Evolutionary conservation across 2,329 filamentous ascomycete genomes (phyloP).

Genomic region (Colletotrichum lentis): DNA sequence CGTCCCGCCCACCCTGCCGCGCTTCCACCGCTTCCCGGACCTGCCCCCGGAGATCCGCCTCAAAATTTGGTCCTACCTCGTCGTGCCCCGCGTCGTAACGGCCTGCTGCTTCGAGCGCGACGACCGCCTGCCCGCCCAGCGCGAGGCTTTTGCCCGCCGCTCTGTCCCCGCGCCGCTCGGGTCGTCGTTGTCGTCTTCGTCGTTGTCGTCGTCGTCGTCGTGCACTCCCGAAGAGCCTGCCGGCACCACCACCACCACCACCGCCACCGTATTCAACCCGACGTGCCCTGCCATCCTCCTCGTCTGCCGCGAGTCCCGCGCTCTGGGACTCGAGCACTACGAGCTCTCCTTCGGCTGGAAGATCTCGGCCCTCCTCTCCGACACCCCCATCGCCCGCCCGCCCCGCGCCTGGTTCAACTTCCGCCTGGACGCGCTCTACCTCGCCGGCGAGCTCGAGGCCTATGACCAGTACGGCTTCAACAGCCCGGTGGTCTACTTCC

Average conservation of each 20-base stretch:
- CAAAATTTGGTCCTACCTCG: constrained; percentile 56
- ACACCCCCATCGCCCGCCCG: constrained; percentile 47
- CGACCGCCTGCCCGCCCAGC: constrained; percentile 43
- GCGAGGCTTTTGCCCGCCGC: constrained; percentile 24
- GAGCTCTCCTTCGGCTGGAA: constrained; percentile 58
- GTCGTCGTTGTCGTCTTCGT: too few species aligned
- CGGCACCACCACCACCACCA: too few species aligned
- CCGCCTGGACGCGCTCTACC: constrained; percentile 55
- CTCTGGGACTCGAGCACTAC: constrained; percentile 54
- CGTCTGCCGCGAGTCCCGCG: constrained; percentile 54
- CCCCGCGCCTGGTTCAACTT: constrained; percentile 60
- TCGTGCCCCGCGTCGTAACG: constrained; percentile 56
- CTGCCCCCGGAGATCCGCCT: constrained; percentile 59
- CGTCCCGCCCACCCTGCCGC: constrained; percentile 43
- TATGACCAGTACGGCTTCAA: constrained; percentile 57
- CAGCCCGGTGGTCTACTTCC: constrained; percentile 59
- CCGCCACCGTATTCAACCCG: constrained; percentile 40
- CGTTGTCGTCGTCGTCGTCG: constrained; percentile 31
- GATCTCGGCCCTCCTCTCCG: constrained; percentile 52
- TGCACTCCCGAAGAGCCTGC: neutral
- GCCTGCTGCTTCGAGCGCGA: constrained; percentile 53
- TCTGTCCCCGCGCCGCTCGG: constrained; percentile 38
- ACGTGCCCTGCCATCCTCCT: constrained; percentile 54
- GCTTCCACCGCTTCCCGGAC: constrained; percentile 50
- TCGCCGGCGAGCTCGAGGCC: constrained; percentile 59